Base-by-base conservation (phyloP, 2,329 filamentous ascomycete genomes). In the Ophiostoma fasciatum region DNA sequence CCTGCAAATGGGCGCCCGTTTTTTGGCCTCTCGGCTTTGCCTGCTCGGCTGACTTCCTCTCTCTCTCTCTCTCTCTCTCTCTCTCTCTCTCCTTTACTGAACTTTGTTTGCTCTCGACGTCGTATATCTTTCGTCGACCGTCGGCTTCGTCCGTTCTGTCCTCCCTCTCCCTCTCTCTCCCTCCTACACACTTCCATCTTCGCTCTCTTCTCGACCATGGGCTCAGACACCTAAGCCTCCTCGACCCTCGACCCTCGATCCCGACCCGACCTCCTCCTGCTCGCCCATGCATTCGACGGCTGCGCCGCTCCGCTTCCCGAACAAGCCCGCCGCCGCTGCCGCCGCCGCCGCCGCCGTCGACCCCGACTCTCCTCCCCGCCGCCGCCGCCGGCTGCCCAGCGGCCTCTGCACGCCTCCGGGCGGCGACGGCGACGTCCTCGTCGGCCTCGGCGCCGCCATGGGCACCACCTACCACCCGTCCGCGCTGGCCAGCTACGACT, bases 391-490 rank as follows among this genome's bases (percentile, higher is more conserved):
- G 10, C 15, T 29, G n/a, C 11, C 37, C 10, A 37, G 40, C 36
- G 49, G 50, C 27, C 46, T 53, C 28, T 45, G 40, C 29, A 52
- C 51, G 34, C 52, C 49, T 23, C 51, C 52, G 1, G 33, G 40
- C 28, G 49, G 53, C 44, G 42, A 49, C 28, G 33, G 40, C 28
- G 49, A 53, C 44, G 42, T 48, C 28, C 48, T 48, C 7, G 31
- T 33, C 15, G 46, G 49, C 15, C 30, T 33, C 15, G 46, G 49
- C 15, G 46, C 48, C 44, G 45, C 46, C n/a, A 51, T 54, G 52
- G 51, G 48, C 29, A 51, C 52, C 13, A 47, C 50, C 8, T 54
- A 51, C 42, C 50, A 55, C 37, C 40, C 52, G 35, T 45, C 48
- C 13, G 46, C 46, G 29, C 39, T 53, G 45, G 46, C 46, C 20